phyloP scores from a whole-genome alignment of 2,329 filamentous ascomycete genomes.

The Colletotrichum higginsianum region DNA sequence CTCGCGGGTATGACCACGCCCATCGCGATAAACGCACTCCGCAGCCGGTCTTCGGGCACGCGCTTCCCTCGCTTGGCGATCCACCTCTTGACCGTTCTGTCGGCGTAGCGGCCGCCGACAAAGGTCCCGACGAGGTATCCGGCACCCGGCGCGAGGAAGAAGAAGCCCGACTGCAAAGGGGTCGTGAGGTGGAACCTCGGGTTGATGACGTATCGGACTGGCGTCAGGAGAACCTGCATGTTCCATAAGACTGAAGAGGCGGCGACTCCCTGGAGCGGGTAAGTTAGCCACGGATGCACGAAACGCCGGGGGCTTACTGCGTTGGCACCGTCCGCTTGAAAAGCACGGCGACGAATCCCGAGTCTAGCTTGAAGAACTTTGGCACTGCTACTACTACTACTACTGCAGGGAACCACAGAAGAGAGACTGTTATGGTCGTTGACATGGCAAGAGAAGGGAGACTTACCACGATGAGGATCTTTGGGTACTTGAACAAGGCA shows the following conservation, averaged over 20 bases:
- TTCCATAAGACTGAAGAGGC: constrained; percentile 77
- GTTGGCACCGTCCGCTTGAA: neutral
- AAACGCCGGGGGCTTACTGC: neutral
- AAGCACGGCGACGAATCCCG: no score
- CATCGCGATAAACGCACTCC: constrained; percentile 72
- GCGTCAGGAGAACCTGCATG: constrained; percentile 78
- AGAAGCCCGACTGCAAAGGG: constrained; percentile 76
- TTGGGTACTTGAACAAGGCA: constrained; percentile 75
- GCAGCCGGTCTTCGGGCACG: constrained; percentile 78
- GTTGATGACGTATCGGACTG: constrained; percentile 79
- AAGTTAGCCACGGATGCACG: constrained; percentile 15
- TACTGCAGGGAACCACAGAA: neutral
- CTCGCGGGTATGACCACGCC: constrained; percentile 73
- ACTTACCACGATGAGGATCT: constrained; percentile 68
- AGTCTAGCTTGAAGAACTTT: no score
- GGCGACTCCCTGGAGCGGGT: constrained; percentile 58
- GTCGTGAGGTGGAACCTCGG: constrained; percentile 76
- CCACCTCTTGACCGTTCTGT: constrained; percentile 74
- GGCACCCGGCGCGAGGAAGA: constrained; percentile 79
- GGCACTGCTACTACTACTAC: no score
- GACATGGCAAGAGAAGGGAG: neutral
- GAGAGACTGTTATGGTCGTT: neutral
- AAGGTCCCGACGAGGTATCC: constrained; percentile 78
- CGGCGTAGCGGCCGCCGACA: constrained; percentile 78
- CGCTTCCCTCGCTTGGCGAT: constrained; percentile 70